phyloP scores from a whole-genome alignment of 2,329 filamentous ascomycete genomes.

The Colletotrichum tropicicola region DNA sequence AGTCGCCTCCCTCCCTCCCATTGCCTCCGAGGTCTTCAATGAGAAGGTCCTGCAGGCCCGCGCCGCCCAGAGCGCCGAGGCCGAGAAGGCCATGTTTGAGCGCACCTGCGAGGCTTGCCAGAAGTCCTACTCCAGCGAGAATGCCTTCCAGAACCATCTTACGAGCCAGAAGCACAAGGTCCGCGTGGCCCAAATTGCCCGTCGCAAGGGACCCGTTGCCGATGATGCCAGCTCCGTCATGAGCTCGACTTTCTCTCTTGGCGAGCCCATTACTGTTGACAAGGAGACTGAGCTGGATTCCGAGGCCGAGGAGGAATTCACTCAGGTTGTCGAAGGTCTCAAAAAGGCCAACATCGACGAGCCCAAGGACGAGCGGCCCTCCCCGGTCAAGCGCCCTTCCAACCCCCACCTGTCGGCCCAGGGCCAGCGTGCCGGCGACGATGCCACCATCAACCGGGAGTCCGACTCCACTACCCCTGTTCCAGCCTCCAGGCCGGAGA shows the following conservation, averaged over 20 bases:
- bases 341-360: slow-evolving; percentile 76
- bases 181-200: slow-evolving; percentile 57
- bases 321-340: slow-evolving; percentile 79
- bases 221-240: slow-evolving; percentile 82
- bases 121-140: slow-evolving; percentile 96
- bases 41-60: slow-evolving; percentile 95
- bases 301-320: slow-evolving; percentile 79
- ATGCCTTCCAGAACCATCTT: slow-evolving; percentile 93
- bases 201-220: slow-evolving; percentile 46
- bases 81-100: slow-evolving; percentile 89
- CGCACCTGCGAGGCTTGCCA: slow-evolving; percentile 83
- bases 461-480: slow-evolving; percentile 53
- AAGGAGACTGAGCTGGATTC: slow-evolving; percentile 63
- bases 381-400: slow-evolving; percentile 63
- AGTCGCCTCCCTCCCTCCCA: slow-evolving; percentile 88
- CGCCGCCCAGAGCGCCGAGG: slow-evolving; percentile 83
- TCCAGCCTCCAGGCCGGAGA: slow-evolving; percentile 42
- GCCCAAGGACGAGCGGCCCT: slow-evolving; percentile 48
- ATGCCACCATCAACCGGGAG: slow-evolving; percentile 47
- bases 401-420: slow-evolving; percentile 57
- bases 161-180: slow-evolving; percentile 90
- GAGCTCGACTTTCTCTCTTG: slow-evolving; percentile 91
- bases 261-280: slow-evolving; percentile 72
- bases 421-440: slow-evolving; percentile 50
- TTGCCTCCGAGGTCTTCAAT: slow-evolving; percentile 91